These are phyloP conservation scores for Coemansia erecta DNA, from an alignment of 192 early-diverging fungal genomes.

Conservation along the genomic window DNA sequence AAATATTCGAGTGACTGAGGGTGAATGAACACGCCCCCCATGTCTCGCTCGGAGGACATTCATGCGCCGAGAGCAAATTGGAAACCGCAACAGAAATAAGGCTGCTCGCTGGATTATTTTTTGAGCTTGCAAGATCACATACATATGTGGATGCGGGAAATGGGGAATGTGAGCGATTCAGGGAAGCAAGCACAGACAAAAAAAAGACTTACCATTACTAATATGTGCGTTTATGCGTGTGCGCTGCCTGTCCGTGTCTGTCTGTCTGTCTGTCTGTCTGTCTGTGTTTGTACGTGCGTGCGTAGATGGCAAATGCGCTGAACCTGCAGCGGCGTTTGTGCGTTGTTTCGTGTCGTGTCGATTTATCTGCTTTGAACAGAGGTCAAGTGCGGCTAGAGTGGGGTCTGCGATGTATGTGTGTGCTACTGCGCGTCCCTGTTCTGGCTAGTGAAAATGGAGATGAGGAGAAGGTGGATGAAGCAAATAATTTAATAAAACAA, in stretches of 20 bases:
- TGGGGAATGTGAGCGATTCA: background rate
- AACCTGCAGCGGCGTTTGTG: conserved; percentile 5
- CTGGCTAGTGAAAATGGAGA: conserved; percentile 2
- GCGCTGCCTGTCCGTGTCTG: background rate
- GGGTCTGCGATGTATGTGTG: no score
- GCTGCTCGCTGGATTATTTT: background rate
- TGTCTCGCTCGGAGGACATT: no score
- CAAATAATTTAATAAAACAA: background rate
- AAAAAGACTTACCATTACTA: no score
- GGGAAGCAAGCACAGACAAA: background rate
- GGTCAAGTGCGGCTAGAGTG: no score
- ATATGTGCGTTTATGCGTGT: background rate
- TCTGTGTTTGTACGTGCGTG: background rate
- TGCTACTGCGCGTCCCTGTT: conserved; percentile 6
- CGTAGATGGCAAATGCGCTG: background rate
- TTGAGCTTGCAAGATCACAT: background rate
- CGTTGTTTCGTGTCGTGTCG: background rate
- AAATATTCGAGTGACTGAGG: conserved; percentile 1
- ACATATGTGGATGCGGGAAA: no score
- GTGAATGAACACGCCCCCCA: background rate
- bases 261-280: no score
- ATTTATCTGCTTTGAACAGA: no score
- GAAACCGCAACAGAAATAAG: no score
- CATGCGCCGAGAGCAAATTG: no score
- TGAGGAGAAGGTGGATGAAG: background rate